Conservation (phyloP, 768 basidiomycete genomes). For the Boletus subparvulus region DNA sequence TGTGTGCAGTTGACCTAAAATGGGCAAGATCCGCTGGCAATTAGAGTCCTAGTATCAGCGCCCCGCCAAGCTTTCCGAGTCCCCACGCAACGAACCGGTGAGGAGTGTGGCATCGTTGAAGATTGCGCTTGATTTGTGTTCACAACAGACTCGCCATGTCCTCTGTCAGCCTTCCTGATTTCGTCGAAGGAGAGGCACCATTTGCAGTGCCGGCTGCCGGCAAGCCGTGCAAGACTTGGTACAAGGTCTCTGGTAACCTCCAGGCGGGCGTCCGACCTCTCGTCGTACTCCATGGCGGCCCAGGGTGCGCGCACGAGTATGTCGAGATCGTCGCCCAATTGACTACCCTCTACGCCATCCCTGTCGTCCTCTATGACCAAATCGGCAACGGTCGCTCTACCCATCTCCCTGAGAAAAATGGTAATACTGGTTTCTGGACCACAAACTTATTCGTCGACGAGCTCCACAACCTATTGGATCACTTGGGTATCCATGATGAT, state of each 20-base stretch:
- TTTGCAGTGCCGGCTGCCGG: conserved; percentile 29
- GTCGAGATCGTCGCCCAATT: conserved; percentile 42
- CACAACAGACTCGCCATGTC: conserved; percentile 20
- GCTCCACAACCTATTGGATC: conserved; percentile 44
- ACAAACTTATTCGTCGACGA: conserved; percentile 51
- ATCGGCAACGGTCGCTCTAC: conserved; percentile 55
- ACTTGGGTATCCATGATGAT: conserved; percentile 44
- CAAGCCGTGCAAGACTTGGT: conserved; percentile 47
- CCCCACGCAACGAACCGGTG: neutral
- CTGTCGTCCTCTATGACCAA: conserved; percentile 58
- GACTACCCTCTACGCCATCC: conserved; percentile 36
- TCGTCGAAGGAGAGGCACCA: conserved; percentile 32
- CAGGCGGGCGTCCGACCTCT: conserved; percentile 39
- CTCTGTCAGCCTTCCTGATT: conserved; percentile 23
- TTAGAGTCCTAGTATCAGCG: no score
- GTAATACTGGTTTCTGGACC: conserved; percentile 48
- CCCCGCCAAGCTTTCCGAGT: neutral
- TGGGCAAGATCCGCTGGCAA: neutral
- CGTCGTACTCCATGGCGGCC: conserved; percentile 55
- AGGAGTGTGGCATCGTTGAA: neutral
- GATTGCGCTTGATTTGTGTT: neutral
- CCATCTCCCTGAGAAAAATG: conserved; percentile 49
- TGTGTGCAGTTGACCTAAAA: neutral
- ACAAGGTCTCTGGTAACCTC: conserved; percentile 49
- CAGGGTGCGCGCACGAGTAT: conserved; percentile 46